These are phyloP conservation scores for Kurtzmaniella quercitrusa DNA, from an alignment of 1,139 yeast species.

Conservation along the genomic window DNA sequence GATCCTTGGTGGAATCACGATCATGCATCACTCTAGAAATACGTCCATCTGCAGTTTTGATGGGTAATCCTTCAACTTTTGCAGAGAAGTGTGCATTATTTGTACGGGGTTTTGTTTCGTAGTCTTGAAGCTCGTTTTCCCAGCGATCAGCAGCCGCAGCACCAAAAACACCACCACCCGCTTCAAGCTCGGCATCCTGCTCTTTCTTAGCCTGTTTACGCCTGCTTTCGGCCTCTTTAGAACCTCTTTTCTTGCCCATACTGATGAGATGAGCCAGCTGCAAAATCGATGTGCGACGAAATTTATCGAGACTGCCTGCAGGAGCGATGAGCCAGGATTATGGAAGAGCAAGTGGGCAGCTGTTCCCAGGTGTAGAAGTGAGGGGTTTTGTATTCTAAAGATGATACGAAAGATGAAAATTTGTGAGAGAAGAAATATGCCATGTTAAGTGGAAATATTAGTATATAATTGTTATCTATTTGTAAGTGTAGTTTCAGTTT, in stretches of 20 bases:
- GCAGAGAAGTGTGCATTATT: slow-evolving; percentile 27
- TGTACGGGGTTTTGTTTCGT: slow-evolving; percentile 58
- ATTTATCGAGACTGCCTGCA: not conserved
- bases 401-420: too few relatives aligned
- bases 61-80: slow-evolving; percentile 74
- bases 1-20: slow-evolving; percentile 18
- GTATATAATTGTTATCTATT: too few relatives aligned
- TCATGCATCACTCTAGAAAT: slow-evolving; percentile 58
- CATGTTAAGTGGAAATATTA: too few relatives aligned
- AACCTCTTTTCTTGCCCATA: slow-evolving; percentile 48
- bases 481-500: too few relatives aligned
- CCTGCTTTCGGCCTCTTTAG: slow-evolving; percentile 37
- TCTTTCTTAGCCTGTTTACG: slow-evolving; percentile 49
- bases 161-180: slow-evolving; percentile 31
- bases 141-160: slow-evolving; percentile 23
- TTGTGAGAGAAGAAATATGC: too few relatives aligned
- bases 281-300: not conserved
- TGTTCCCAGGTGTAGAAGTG: too few relatives aligned
- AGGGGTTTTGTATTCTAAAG: too few relatives aligned
- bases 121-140: slow-evolving; percentile 69
- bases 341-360: too few relatives aligned
- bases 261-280: not conserved
- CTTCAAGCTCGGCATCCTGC: slow-evolving; percentile 41
- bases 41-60: slow-evolving; percentile 67
- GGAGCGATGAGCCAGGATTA: slow-evolving; percentile 1